A percentile compares a stretch with the other conserved stretches of the same genome.
These are phyloP conservation scores for Pythium chondricola DNA, from an alignment of 352 stramenopile species.

Conservation along the genomic window DNA sequence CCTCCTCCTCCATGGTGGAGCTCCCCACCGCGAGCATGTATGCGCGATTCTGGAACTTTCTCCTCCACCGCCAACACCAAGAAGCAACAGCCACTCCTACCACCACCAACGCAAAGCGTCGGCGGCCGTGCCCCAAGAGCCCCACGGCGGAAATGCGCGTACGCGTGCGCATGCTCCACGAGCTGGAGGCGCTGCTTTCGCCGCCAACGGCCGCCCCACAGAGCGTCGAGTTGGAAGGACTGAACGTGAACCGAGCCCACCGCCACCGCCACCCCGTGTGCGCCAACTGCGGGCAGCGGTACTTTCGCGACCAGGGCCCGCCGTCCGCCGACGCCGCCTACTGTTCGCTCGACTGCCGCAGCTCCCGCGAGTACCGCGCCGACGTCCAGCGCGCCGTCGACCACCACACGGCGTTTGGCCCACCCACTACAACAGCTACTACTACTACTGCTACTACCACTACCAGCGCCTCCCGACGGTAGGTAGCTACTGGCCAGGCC, in stretches of 20 bases:
- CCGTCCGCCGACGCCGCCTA: conserved; percentile 14
- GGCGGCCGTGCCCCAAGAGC: neutral
- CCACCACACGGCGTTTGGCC: conserved; percentile 3
- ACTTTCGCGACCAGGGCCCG: conserved; percentile 23
- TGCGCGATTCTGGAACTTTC: conserved; percentile 15
- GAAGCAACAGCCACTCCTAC: neutral
- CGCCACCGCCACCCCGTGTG: conserved; percentile 13
- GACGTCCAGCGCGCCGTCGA: conserved; percentile 38
- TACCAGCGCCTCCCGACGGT: too few species aligned
- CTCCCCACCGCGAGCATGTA: conserved; percentile 5
- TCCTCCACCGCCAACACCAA: conserved; percentile 8
- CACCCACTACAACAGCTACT: too few species aligned
- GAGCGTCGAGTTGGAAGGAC: too few species aligned
- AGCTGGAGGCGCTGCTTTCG: conserved; percentile 9
- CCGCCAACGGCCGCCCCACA: neutral
- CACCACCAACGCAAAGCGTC: neutral
- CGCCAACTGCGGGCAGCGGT: conserved; percentile 44
- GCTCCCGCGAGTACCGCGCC: conserved; percentile 42
- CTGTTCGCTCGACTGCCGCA: conserved; percentile 64
- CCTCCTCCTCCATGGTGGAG: neutral
- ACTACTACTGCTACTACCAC: too few species aligned
- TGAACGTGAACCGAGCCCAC: too few species aligned
- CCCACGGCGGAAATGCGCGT: conserved; percentile 7
- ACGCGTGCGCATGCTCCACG: conserved; percentile 16
- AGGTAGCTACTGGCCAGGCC: too few species aligned